phyloP scores from a whole-genome alignment of 2,329 filamentous ascomycete genomes.

The Zymoseptoria crescenta region DNA sequence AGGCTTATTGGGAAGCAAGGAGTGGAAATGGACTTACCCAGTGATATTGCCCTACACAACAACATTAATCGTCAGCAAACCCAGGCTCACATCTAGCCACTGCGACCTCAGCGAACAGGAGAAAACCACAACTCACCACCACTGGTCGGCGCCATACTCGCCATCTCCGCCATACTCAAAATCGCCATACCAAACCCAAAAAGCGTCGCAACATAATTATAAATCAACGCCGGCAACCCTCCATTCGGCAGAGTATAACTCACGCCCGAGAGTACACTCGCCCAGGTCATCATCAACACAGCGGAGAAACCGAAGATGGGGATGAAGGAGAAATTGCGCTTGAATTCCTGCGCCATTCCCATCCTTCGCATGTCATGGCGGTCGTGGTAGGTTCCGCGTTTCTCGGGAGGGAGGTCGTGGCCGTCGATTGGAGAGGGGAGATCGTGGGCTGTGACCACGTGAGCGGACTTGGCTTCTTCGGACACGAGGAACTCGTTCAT shows the following conservation, averaged over 20 bases:
- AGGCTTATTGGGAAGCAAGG: background rate
- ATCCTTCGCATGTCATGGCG: constrained; percentile 16
- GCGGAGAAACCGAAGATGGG: constrained; percentile 24
- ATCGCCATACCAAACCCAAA: constrained; percentile 19
- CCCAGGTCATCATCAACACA: constrained; percentile 27
- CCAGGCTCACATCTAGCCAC: background rate
- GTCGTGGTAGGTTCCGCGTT: constrained; percentile 14
- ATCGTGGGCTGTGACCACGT: background rate
- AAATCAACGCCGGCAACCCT: constrained; percentile 22
- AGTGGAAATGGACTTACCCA: background rate
- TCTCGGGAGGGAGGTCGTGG: constrained; percentile 15
- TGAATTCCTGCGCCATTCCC: constrained; percentile 17
- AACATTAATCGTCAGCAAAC: background rate
- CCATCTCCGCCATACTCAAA: constrained; percentile 20
- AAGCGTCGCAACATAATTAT: constrained; percentile 16
- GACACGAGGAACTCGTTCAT: constrained; percentile 1
- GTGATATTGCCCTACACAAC: constrained; percentile 7
- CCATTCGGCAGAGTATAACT: constrained; percentile 22
- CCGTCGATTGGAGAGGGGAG: constrained; percentile 3
- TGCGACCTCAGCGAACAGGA: no score
- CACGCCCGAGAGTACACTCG: constrained; percentile 12
- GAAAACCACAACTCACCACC: constrained; percentile 22
- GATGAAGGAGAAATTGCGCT: constrained; percentile 17
- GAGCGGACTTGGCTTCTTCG: constrained; percentile 10
- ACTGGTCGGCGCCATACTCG: constrained; percentile 27